Percentiles rank a stretch among this genome's conserved stretches.
Evolutionary conservation across 1,284 basidiomycete species (phyloP).

Genomic region (Marasmius tenuissimus): DNA sequence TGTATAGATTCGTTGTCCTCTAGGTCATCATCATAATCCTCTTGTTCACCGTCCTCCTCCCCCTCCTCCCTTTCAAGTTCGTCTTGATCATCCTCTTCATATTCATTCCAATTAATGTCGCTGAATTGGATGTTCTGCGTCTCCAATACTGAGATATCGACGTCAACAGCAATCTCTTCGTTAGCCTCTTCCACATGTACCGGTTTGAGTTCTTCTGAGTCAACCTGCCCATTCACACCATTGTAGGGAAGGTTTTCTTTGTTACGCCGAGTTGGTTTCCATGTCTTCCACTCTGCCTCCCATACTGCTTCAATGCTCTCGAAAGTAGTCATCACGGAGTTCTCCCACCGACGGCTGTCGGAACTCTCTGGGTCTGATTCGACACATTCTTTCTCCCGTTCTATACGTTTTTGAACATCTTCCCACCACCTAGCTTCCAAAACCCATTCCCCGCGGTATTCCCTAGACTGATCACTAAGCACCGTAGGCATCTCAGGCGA

Average conservation of each 20-base stretch:
- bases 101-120: slow-evolving; percentile 19
- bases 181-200: slow-evolving; percentile 20
- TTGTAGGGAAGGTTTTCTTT: slow-evolving; percentile 1
- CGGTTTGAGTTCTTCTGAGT: background rate
- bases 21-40: background rate
- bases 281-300: slow-evolving; percentile 56
- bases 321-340: slow-evolving; percentile 84
- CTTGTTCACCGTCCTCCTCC: slow-evolving; percentile 2
- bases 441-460: slow-evolving; percentile 62
- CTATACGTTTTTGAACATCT: slow-evolving; percentile 55
- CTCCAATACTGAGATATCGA: slow-evolving; percentile 17
- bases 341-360: slow-evolving; percentile 53
- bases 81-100: background rate
- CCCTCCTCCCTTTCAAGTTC: slow-evolving; percentile 3
- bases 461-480: slow-evolving; percentile 58
- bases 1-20: background rate
- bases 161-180: slow-evolving; percentile 25
- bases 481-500: slow-evolving; percentile 70
- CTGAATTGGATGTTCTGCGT: slow-evolving; percentile 22
- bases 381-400: slow-evolving; percentile 39
- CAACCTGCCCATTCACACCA: background rate
- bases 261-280: slow-evolving; percentile 43
- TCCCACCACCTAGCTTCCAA: slow-evolving; percentile 73
- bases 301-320: slow-evolving; percentile 82
- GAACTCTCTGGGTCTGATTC: slow-evolving; percentile 26